Evolutionary conservation across 352 stramenopile species (phyloP), one percentile per base, ranked within the genome.

Genomic region (Phytophthora agathidicida): DNA sequence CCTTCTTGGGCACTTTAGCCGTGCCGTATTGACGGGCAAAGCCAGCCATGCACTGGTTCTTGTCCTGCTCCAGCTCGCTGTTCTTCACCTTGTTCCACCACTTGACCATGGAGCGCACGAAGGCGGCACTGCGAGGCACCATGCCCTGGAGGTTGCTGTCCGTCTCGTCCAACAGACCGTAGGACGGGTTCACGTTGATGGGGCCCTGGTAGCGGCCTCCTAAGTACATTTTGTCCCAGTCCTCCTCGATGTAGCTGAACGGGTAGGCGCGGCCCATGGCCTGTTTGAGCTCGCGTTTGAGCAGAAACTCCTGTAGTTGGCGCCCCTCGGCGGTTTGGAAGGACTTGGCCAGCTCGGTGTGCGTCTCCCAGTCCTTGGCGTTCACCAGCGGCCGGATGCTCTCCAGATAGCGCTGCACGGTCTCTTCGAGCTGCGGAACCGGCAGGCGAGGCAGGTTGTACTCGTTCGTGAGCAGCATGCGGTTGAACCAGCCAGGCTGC

Each of bases 161-260:
- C 3, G 78, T 89, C 67, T 95, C 86, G 38, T 96, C 83, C 16
- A 91, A 51, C 23, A 96, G 71, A 4, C 86, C 86, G 57, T 97
- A 95, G 46, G 86, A 88, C 9, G 91, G 90, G 53, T 97, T 97
- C 24, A 94, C 86, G 68, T 97, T 97, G 61, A 97, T 93, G 26
- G 91, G 91, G 17, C 87, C 82, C 62, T 91, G 82, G 73, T 94
- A 97, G 30, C 91, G 88, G 14, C 88, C 91, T 30, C 80, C 84
- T 3, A 97, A 62, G 63, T 97, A 97, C 90, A 96, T 96, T 38
- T 92, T 75, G 62, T 96, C 87, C 91, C 91, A 97, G 69, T 95
- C 89, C 26, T 78, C 64, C 59, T 98, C 91, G 48, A 98, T 97
- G 86, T 97, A 98, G 72, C 85, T 96, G 80, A 91, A 96, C 16